phyloP scores from a whole-genome alignment of 768 basidiomycete species.

The Infundibulicybe gibba region DNA sequence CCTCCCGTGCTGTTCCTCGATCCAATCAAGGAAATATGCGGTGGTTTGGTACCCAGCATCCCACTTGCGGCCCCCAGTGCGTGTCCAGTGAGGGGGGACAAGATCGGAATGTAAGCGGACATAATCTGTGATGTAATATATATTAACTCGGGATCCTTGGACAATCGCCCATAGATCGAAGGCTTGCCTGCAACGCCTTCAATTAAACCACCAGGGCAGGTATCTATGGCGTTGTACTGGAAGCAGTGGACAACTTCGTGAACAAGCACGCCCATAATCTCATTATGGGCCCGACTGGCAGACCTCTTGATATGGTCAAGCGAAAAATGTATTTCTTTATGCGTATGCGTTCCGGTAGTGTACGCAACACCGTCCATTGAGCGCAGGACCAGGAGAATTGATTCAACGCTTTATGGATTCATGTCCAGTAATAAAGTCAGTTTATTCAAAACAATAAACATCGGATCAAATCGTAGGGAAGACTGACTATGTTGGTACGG shows the following conservation, averaged over 20 bases:
- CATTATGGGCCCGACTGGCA: constrained; percentile 41
- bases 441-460: not conserved
- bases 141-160: not conserved
- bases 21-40: constrained; percentile 73
- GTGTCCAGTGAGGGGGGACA: constrained; percentile 70
- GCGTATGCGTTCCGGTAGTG: constrained; percentile 47
- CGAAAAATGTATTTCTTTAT: constrained; percentile 77
- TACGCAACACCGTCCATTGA: constrained; percentile 71
- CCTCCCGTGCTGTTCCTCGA: constrained; percentile 47
- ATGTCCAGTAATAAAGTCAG: constrained; percentile 3
- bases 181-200: constrained; percentile 74
- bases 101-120: constrained; percentile 60
- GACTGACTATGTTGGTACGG: constrained; percentile 33
- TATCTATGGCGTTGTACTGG: constrained; percentile 60
- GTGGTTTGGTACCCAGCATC: constrained; percentile 76
- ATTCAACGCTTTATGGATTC: constrained; percentile 37
- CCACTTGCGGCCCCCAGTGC: constrained; percentile 48
- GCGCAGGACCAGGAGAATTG: constrained; percentile 56
- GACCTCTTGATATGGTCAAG: constrained; percentile 55
- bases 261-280: constrained; percentile 67
- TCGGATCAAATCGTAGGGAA: not conserved
- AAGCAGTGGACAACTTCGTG: constrained; percentile 82
- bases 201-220: constrained; percentile 66
- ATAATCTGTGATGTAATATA: constrained; percentile 46
- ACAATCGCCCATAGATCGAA: not conserved